A percentile compares a stretch with the other conserved stretches of the same genome.
These are phyloP conservation scores for Populus tomentosa DNA, from an alignment of 441 rosid species.

Conservation along the genomic window DNA sequence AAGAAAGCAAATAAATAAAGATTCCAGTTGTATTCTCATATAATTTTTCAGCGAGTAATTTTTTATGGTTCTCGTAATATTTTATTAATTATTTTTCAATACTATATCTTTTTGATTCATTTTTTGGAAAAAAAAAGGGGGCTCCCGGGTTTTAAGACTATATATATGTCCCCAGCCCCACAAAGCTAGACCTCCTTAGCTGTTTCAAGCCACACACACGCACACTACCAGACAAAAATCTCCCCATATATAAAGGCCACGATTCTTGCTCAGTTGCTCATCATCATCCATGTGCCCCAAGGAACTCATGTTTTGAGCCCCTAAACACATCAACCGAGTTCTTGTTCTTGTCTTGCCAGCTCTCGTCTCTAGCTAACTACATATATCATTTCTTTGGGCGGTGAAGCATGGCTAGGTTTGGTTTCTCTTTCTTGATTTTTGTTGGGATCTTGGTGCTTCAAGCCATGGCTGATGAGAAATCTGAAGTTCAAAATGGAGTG, in stretches of 20 bases:
- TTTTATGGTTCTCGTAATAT: no score
- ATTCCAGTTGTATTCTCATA: no score
- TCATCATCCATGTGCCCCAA: neutral
- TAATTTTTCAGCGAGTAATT: no score
- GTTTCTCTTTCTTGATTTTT: constrained; percentile 21
- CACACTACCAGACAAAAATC: neutral
- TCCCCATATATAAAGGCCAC: neutral
- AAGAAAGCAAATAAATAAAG: no score
- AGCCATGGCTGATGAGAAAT: constrained; percentile 21
- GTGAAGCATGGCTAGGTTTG: constrained; percentile 20
- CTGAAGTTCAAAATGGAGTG: constrained; percentile 11
- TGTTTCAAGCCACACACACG: neutral
- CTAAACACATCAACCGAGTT: neutral
- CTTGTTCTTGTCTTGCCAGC: neutral
- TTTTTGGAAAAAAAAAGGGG: no score
- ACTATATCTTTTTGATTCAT: no score
- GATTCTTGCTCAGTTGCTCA: neutral
- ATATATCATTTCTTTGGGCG: neutral
- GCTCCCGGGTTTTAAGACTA: no score
- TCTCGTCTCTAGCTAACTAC: neutral
- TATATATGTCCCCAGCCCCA: neutral
- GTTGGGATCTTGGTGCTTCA: constrained; percentile 29
- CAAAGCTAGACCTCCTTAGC: neutral
- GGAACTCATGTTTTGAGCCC: neutral
- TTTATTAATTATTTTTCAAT: no score